Percentiles rank a stretch among this genome's conserved stretches.
These are phyloP conservation scores for Claviceps capensis DNA, from an alignment of 2,329 filamentous ascomycete genomes.

Conservation along the genomic window DNA sequence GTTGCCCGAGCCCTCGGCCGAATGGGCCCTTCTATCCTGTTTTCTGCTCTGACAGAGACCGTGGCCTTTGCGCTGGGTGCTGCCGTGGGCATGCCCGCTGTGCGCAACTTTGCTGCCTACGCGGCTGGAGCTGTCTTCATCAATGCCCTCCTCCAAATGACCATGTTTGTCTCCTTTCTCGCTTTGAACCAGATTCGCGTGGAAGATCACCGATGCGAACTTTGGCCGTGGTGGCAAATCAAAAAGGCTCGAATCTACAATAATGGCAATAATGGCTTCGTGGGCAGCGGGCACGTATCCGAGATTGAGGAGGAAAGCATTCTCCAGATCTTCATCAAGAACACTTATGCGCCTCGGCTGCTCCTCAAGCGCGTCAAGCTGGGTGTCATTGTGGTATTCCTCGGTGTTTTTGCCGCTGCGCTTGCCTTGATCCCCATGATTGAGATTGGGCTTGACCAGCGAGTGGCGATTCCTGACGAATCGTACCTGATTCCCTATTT, in stretches of 20 bases:
- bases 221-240: slow-evolving; percentile 78
- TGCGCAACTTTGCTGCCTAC: slow-evolving; percentile 93
- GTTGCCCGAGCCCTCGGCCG: slow-evolving; percentile 81
- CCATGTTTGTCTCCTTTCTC: slow-evolving; percentile 89
- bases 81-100: slow-evolving; percentile 94
- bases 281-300: slow-evolving; percentile 42
- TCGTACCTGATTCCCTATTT: slow-evolving; percentile 96
- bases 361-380: slow-evolving; percentile 71
- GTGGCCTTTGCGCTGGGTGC: slow-evolving; percentile 84
- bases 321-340: slow-evolving; percentile 80
- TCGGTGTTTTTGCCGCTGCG: slow-evolving; percentile 75
- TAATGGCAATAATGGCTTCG: slow-evolving; percentile 40
- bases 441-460: slow-evolving; percentile 79
- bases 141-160: slow-evolving; percentile 92
- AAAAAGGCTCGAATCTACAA: slow-evolving; percentile 59
- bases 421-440: slow-evolving; percentile 76
- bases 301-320: slow-evolving; percentile 72
- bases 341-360: slow-evolving; percentile 70
- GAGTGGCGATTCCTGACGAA: slow-evolving; percentile 83
- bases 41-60: slow-evolving; percentile 91
- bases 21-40: slow-evolving; percentile 91
- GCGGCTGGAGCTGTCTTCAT: slow-evolving; percentile 92
- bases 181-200: slow-evolving; percentile 84
- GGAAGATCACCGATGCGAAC: slow-evolving; percentile 78
- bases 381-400: slow-evolving; percentile 62